Conservation (phyloP, 345 rosid species). For the Aquilaria sinensis region DNA sequence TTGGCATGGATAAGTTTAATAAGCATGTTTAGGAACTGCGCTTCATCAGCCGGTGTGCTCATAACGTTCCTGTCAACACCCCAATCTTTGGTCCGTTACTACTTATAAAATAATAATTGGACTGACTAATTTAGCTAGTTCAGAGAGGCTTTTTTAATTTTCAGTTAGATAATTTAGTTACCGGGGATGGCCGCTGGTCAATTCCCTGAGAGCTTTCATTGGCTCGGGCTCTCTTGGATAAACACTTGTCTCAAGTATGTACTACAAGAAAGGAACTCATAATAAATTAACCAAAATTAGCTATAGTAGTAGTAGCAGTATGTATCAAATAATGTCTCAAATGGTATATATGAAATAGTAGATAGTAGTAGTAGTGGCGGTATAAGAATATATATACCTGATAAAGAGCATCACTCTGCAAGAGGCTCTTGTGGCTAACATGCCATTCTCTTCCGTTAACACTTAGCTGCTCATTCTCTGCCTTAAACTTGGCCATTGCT, state of each 20-base stretch:
- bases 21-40: constrained; percentile 89
- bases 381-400: constrained; percentile 39
- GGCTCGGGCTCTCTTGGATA: constrained; percentile 93
- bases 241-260: constrained; percentile 95
- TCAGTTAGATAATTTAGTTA: constrained; percentile 15
- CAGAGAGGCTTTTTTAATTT: no score
- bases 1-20: constrained; percentile 90
- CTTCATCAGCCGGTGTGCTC: constrained; percentile 98
- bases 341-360: no score
- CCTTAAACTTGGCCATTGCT: no score
- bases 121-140: no score
- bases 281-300: neutral
- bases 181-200: constrained; percentile 97
- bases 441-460: no score
- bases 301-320: no score
- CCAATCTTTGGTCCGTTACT: no score
- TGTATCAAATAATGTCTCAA: neutral
- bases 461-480: no score
- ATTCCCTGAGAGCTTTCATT: constrained; percentile 92
- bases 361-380: no score
- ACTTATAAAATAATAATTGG: no score
- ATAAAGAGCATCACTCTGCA: constrained; percentile 90
- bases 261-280: constrained; percentile 27
- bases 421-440: constrained; percentile 91
- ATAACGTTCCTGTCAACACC: constrained; percentile 67